Conservation (phyloP, 73 alveolate genomes). For the Paramecium biaurelia region DNA sequence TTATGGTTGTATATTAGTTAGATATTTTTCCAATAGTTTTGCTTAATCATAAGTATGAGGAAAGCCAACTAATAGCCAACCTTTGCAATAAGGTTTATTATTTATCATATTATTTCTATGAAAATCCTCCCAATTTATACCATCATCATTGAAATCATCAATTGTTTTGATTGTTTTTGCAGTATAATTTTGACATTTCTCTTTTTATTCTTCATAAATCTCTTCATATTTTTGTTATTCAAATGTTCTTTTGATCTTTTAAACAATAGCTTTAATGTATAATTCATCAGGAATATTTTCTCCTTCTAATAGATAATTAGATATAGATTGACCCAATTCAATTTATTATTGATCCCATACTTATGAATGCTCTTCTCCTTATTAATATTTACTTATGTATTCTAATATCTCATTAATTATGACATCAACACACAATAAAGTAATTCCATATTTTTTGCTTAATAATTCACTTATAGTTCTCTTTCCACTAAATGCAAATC, state of each 20-base stretch:
- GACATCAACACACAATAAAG: conserved; percentile 29
- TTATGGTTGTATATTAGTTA: conserved; percentile 89
- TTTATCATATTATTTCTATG: conserved; percentile 31
- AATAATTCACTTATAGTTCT: conserved; percentile 82
- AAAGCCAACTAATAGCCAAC: conserved; percentile 91
- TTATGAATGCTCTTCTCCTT: background rate
- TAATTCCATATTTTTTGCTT: conserved; percentile 67
- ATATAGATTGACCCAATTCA: conserved; percentile 70
- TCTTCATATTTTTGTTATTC: background rate
- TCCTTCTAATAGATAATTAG: conserved; percentile 74
- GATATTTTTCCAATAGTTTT: conserved; percentile 85
- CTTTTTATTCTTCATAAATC: conserved; percentile 24
- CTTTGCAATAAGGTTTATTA: conserved; percentile 61
- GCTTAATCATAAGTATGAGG: conserved; percentile 92
- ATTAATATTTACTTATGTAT: conserved; percentile 24
- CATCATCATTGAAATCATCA: conserved; percentile 26
- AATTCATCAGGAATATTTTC: conserved; percentile 81
- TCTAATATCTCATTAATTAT: conserved; percentile 45
- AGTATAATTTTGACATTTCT: background rate
- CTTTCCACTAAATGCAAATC: conserved; percentile 94
- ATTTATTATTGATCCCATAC: conserved; percentile 28
- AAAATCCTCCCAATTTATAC: conserved; percentile 53
- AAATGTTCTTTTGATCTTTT: conserved; percentile 48
- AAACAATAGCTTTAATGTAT: conserved; percentile 75
- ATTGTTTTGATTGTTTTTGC: background rate